Evolutionary conservation across 2,329 filamentous ascomycete genomes (phyloP), one percentile per base, ranked within the genome.

Genomic region (Corynespora cassiicola): DNA sequence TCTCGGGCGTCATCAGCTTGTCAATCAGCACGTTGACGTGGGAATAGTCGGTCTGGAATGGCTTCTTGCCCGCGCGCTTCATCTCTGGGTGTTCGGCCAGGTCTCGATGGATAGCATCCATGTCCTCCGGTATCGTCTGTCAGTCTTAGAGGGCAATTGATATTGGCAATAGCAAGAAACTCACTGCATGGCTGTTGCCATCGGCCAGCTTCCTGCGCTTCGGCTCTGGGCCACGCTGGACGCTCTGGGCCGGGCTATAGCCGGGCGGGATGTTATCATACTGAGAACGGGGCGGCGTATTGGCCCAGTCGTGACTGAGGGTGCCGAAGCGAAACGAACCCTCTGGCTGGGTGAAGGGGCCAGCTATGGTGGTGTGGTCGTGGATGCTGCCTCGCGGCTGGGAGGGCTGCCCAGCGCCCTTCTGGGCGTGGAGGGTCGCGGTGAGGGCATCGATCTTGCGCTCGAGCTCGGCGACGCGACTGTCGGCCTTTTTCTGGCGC

Each of bases 371-470:
- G 2, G 45, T 44, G 15, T 58, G 53, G 12, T 58, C 46, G 7
- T 58, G 61, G 2, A 62, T 36, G 17, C 51, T 55, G 2, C 49
- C 54, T 11, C 61, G 53, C 19, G 50, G 47, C 12, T 52, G 28
- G 3, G 59, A 54, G 2, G 57, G 52, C 1, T 18, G 39, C 10
- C 35, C 54, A 3, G 48, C 35, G 20, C n/a, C 36, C 43, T 68
- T 68, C 47, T 73, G 70, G 19, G 87, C 82, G 29, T 89, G 85
- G 50, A 96, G 65, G 22, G 84, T 90, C 6, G 89, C 88, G 6
- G 88, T 95, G 63, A 96, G 66, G 7, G 87, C 88, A 73, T 96
- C 90, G 49, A 96, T 92, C 74, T 95, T 95, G 75, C 86, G 90
- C 75, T 96, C 90, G 34, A 96, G 76, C 73, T 96, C 90, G 7